phyloP scores from a whole-genome alignment of 345 rosid species.

The Eutrema yunnanense region DNA sequence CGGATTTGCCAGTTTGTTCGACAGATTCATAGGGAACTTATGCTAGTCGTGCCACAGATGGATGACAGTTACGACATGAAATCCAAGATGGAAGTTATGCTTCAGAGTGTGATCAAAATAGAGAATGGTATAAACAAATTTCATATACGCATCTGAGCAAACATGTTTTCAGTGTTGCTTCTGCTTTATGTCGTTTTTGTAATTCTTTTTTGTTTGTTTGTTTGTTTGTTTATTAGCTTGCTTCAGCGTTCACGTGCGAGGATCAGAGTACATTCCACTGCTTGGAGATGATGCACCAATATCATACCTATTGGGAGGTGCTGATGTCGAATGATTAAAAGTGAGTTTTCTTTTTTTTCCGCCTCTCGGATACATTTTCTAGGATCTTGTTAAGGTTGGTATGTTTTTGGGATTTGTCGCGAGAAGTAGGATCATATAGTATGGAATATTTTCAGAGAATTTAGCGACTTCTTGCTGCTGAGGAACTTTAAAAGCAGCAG shows the following conservation, averaged over 20 bases:
- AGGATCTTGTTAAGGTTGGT: conserved; percentile 13
- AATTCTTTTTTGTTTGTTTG: background rate
- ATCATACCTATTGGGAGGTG: conserved; percentile 43
- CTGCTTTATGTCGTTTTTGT: background rate
- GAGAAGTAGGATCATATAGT: background rate
- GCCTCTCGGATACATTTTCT: background rate
- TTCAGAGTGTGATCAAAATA: conserved; percentile 84
- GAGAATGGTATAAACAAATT: conserved; percentile 59
- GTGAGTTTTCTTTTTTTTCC: conserved; percentile 2
- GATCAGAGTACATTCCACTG: conserved; percentile 66
- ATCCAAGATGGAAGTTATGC: conserved; percentile 84
- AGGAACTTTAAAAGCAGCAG: background rate
- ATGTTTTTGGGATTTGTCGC: background rate
- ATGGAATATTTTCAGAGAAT: background rate
- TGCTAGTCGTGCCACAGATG: conserved; percentile 75
- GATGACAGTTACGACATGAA: conserved; percentile 85
- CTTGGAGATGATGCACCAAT: conserved; percentile 55
- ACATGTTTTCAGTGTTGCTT: background rate
- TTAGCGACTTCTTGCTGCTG: background rate
- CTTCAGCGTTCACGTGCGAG: conserved; percentile 81
- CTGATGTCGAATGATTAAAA: conserved; percentile 43
- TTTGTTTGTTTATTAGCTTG: conserved; percentile 49
- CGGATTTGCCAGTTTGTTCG: conserved; percentile 71
- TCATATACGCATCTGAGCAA: background rate
- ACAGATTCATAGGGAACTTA: conserved; percentile 75